These are phyloP conservation scores for Cyathus striatus DNA, from an alignment of 768 basidiomycete species.

Conservation along the genomic window DNA sequence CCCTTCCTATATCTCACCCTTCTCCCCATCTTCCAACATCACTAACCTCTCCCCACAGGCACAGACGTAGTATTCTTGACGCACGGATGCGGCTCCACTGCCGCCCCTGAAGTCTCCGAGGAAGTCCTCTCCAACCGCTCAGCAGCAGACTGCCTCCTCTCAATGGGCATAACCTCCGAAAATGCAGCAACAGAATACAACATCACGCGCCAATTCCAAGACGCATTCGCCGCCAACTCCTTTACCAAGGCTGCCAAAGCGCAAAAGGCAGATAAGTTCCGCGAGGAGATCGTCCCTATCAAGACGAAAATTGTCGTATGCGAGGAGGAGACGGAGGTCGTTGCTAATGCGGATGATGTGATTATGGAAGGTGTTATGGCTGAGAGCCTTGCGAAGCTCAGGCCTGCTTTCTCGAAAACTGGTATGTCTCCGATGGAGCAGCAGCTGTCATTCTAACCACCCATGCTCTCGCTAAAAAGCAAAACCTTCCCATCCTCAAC, in stretches of 20 bases:
- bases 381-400: constrained; percentile 74
- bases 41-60: constrained; percentile 45
- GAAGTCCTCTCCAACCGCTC: constrained; percentile 60
- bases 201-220: constrained; percentile 73
- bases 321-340: constrained; percentile 62
- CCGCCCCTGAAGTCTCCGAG: constrained; percentile 57
- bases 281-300: constrained; percentile 79
- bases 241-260: constrained; percentile 83
- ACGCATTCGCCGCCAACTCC: constrained; percentile 78
- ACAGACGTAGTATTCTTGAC: constrained; percentile 93
- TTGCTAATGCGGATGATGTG: constrained; percentile 82
- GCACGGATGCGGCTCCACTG: constrained; percentile 58
- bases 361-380: constrained; percentile 80
- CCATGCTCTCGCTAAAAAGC: constrained; percentile 72
- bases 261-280: constrained; percentile 77
- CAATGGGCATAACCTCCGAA: constrained; percentile 95
- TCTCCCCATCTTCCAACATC: no score
- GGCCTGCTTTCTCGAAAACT: constrained; percentile 77
- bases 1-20: no score
- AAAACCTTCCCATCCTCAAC: constrained; percentile 82
- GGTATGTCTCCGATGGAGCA: constrained; percentile 85
- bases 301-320: constrained; percentile 65
- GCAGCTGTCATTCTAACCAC: constrained; percentile 84
- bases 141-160: constrained; percentile 76
- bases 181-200: constrained; percentile 78